Evolutionary conservation across 1,284 basidiomycete species (phyloP), one percentile per base, ranked within the genome.

Genomic region (Xerocomus alliaceus): DNA sequence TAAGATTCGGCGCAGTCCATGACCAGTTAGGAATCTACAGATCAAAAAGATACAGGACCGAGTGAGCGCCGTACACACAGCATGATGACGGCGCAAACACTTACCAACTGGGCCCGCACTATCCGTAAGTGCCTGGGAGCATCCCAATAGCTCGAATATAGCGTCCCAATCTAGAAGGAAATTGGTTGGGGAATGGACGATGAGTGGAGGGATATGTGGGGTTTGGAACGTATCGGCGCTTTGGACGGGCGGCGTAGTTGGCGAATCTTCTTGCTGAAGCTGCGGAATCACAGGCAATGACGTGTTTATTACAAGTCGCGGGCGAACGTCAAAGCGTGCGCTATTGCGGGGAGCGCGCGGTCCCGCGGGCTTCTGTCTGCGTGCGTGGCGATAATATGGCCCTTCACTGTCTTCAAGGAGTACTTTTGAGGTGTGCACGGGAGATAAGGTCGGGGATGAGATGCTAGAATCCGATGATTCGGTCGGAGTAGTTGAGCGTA

Each of bases 131-230:
- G 29, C 20, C 13, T 61, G 32, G 24, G 62, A 65, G 44, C 60
- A 69, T 29, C 55, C 71, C 39, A 74, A 49, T 26, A 74, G 32
- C n/a, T 76, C 70, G 41, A 77, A 74, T 59, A 78, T 77, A n/a
- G 42, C 59, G 50, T 78, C 77, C 76, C 76, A 78, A 53, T 78
- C 76, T 18, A 78, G 66, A 34, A 66, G 75, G 37, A 68, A 70
- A 37, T 68, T 62, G 35, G 62, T 58, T 1, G 70, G 66, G 13
- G 71, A 61, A 22, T 18, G 56, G 49, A 59, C 15, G n/a, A 56
- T 6, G 22, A 52, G 34, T 34, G 64, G 54, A 35, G 64, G 56
- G 6, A 52, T 51, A 13, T 60, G 56, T 28, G 65, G 54, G 15
- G 60, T 59, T 9, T 49, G 65, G 31, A 22, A 29, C 0, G 31